Evolutionary conservation across 345 rosid species (phyloP).

Genomic region (Linum trigynum): DNA sequence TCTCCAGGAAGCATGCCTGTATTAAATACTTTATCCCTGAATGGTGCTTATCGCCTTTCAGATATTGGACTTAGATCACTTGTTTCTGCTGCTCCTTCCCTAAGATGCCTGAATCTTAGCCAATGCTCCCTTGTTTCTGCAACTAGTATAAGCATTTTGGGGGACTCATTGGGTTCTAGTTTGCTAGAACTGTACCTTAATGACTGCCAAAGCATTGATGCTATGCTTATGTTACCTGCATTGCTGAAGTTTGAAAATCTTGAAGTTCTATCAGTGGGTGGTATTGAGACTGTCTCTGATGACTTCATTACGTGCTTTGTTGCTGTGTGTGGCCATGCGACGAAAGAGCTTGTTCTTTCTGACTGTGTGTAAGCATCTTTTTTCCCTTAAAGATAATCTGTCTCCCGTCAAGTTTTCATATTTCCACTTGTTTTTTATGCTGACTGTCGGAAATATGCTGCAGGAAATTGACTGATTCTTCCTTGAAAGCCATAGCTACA

Average conservation of each 20-base stretch:
- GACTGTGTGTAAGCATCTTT: slow-evolving; percentile 55
- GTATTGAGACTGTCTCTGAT: slow-evolving; percentile 54
- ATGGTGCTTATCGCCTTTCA: slow-evolving; percentile 75
- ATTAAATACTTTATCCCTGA: slow-evolving; percentile 52
- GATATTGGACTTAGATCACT: slow-evolving; percentile 58
- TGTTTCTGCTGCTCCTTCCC: slow-evolving; percentile 51
- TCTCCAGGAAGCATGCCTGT: slow-evolving; percentile 45
- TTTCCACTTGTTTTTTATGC: slow-evolving; percentile 7
- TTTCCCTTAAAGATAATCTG: slow-evolving; percentile 1
- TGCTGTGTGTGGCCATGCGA: slow-evolving; percentile 35
- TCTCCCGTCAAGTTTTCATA: not conserved
- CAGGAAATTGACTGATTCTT: slow-evolving; percentile 77
- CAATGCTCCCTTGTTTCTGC: slow-evolving; percentile 75
- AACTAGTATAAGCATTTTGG: slow-evolving; percentile 43
- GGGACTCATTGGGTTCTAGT: slow-evolving; percentile 47
- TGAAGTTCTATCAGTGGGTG: slow-evolving; percentile 63
- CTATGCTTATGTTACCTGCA: slow-evolving; percentile 50
- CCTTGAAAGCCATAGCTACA: slow-evolving; percentile 60
- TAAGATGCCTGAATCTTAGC: slow-evolving; percentile 62
- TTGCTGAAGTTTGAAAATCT: slow-evolving; percentile 50
- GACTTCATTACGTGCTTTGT: slow-evolving; percentile 39
- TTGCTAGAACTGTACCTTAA: slow-evolving; percentile 60
- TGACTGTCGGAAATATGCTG: slow-evolving; percentile 17
- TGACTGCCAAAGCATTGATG: slow-evolving; percentile 67
- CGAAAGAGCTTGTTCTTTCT: slow-evolving; percentile 61